phyloP scores from a whole-genome alignment of 2,329 filamentous ascomycete species.

The Bipolaris zeicola region DNA sequence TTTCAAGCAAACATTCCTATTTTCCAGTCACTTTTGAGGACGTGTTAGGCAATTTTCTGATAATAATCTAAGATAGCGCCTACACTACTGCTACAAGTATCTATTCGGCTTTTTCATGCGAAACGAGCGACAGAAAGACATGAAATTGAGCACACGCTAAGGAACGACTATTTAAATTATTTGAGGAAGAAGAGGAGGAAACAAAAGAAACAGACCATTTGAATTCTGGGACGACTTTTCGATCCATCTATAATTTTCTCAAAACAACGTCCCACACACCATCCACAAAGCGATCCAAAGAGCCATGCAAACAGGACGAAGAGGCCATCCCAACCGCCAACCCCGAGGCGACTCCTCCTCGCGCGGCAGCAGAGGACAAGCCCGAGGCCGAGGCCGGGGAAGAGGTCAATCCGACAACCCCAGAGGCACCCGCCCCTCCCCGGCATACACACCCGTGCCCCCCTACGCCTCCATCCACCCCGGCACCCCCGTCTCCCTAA shows the following conservation, averaged over 20 bases:
- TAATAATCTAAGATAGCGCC: too few species aligned
- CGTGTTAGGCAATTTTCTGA: too few species aligned
- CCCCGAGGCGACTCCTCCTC: background rate
- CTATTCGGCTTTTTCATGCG: too few species aligned
- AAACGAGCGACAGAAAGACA: too few species aligned
- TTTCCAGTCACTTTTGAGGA: too few species aligned
- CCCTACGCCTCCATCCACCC: constrained; percentile 53
- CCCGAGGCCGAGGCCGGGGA: background rate
- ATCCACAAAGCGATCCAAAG: background rate
- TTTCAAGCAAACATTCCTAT: too few species aligned
- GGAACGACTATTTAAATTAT: too few species aligned
- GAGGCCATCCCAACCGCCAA: background rate
- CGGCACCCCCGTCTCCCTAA: constrained; percentile 71
- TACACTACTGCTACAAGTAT: too few species aligned
- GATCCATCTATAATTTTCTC: background rate
- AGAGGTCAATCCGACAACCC: background rate
- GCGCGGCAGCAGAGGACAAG: background rate
- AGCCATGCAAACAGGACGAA: background rate
- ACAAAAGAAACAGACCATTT: too few species aligned
- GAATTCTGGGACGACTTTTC: background rate
- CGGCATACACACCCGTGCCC: constrained; percentile 10
- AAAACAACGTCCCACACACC: too few species aligned
- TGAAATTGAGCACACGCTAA: too few species aligned
- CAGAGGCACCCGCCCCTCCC: background rate
- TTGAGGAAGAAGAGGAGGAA: too few species aligned